Evolutionary conservation across 352 stramenopile species (phyloP).

Genomic region (Phytophthora rubi): DNA sequence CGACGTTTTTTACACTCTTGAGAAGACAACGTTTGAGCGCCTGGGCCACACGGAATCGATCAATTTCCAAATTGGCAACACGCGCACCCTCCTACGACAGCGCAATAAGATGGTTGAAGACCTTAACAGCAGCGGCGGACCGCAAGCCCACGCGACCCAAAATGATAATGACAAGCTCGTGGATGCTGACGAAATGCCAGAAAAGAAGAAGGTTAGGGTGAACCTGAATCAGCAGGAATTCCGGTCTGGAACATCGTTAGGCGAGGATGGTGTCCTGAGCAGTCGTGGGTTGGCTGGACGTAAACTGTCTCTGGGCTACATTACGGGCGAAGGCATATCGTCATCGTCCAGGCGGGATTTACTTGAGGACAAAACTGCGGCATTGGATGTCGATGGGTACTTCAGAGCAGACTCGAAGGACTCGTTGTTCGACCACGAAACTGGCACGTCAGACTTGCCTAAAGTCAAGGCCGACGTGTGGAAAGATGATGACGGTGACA

Average conservation of each 20-base stretch:
- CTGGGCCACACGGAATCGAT: constrained; percentile 76
- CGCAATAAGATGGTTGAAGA: constrained; percentile 79
- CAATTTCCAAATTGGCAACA: constrained; percentile 89
- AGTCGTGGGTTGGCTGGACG: constrained; percentile 16
- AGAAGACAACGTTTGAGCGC: constrained; percentile 66
- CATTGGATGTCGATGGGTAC: constrained; percentile 51
- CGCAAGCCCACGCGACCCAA: constrained; percentile 27
- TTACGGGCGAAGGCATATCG: constrained; percentile 44
- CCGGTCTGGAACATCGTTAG: constrained; percentile 46
- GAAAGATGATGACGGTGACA: constrained; percentile 40
- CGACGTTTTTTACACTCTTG: constrained; percentile 76
- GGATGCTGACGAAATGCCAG: constrained; percentile 58
- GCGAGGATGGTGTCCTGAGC: constrained; percentile 35
- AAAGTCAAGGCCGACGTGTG: constrained; percentile 38
- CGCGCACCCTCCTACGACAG: constrained; percentile 81
- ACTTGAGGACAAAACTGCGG: constrained; percentile 29
- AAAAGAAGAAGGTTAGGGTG: constrained; percentile 86
- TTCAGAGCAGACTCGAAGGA: constrained; percentile 66
- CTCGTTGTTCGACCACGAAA: constrained; percentile 52
- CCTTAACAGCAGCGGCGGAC: constrained; percentile 38
- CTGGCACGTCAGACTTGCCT: constrained; percentile 35
- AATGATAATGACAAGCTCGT: constrained; percentile 59
- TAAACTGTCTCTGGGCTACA: constrained; percentile 32
- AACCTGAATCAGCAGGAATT: constrained; percentile 46
- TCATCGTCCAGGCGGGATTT: constrained; percentile 40